Base-by-base conservation (phyloP, 805 yeast species). In the Metschnikowia peoriensis region DNA sequence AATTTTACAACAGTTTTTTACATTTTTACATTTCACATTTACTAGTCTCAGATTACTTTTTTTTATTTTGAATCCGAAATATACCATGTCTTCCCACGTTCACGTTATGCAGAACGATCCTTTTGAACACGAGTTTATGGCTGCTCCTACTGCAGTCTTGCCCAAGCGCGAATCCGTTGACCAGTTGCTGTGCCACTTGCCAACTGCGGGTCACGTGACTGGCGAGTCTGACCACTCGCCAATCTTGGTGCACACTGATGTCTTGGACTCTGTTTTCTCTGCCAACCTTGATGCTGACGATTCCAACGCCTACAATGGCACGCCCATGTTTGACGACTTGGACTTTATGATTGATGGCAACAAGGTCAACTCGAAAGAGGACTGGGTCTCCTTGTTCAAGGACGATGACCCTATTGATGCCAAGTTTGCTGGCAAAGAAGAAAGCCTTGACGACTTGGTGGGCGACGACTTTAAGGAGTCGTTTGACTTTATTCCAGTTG, bases 341-440 rank as follows among this genome's bases (percentile, higher is more conserved):
- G 80, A 74, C 56, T 72, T 72, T 50, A 68, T 72, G 49, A 64
- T 73, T 29, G 77, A 73, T 52, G 76, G 76, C 49, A 61, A 66
- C 45, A 67, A 68, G 59, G 72, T 65, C 50, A 69, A 70, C 66
- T 60, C 66, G 49, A 73, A 71, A 53, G 76, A 79, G 38, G 79
- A 78, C 59, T 85, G 90, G 89, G 81, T 79, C 42, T 80, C 90
- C 12, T 73, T 86, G 52, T 85, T 86, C 64, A 72, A 67, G 47
- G 71, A 62, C 16, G 61, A 58, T 16, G 60, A 51, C 46, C 38
- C 46, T 11, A 34, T 46, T 5, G 40, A 48, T 17, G 49, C 51
- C 22, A 46, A 50, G 46, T 41, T 44, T 22, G 41, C 54, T 6
- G 54, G 47, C 12, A 48, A 56, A 42, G 61, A 56, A 3, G 63